A percentile compares a stretch with the other conserved stretches of the same genome.
phyloP scores from a whole-genome alignment of 257 asterid genomes.

The Apocynum venetum region DNA sequence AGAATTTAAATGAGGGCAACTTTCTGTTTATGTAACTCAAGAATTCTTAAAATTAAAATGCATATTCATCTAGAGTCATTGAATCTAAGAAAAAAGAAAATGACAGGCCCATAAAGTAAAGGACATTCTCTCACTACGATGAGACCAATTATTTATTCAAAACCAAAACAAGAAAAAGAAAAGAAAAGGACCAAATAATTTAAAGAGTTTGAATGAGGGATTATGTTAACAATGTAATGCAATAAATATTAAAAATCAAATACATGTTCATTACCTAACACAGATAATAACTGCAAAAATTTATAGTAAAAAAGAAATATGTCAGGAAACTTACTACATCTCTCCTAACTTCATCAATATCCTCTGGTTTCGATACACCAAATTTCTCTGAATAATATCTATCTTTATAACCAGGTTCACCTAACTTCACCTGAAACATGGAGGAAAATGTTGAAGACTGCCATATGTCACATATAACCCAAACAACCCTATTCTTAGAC shows the following conservation, averaged over 20 bases:
- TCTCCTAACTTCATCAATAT: constrained; percentile 57
- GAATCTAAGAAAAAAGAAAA: too few species aligned
- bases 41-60: too few species aligned
- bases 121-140: not conserved
- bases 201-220: too few species aligned
- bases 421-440: constrained; percentile 64
- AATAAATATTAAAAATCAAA: not conserved
- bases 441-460: not conserved
- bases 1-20: too few species aligned
- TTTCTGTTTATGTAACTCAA: too few species aligned
- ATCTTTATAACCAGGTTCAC: constrained; percentile 96
- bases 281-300: not conserved
- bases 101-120: not conserved
- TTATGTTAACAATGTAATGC: not conserved
- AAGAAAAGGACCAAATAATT: not conserved
- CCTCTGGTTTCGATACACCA: constrained; percentile 51
- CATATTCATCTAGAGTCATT: too few species aligned
- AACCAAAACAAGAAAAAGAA: not conserved
- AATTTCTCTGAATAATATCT: constrained; percentile 92
- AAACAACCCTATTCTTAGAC: not conserved
- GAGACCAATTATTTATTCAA: not conserved
- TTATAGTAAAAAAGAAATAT: not conserved
- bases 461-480: not conserved
- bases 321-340: constrained; percentile 62
- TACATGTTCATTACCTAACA: not conserved